phyloP scores from a whole-genome alignment of 768 basidiomycete genomes.

The Xanthoconium stramineum region DNA sequence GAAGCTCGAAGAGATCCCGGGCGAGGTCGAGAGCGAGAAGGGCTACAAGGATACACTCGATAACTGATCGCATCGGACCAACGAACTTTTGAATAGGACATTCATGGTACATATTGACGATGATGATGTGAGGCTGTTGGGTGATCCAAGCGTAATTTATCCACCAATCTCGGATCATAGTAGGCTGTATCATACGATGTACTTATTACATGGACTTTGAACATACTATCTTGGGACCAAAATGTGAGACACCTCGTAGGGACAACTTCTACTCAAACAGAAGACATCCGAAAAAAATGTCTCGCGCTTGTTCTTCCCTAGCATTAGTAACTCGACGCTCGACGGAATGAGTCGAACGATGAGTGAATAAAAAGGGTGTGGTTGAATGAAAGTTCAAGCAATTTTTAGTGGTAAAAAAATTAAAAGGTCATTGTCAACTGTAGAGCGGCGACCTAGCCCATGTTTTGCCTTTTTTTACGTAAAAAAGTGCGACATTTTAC shows the following conservation, averaged over 20 bases:
- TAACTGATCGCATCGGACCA: conserved; percentile 10
- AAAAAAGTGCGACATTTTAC: neutral
- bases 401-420: neutral
- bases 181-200: conserved; percentile 13
- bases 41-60: conserved; percentile 43
- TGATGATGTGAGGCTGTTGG: no score
- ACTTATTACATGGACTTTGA: neutral
- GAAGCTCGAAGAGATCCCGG: conserved; percentile 59
- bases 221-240: neutral
- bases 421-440: neutral
- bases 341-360: conserved; percentile 39
- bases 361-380: conserved; percentile 46
- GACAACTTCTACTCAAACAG: conserved; percentile 37
- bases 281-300: conserved; percentile 59
- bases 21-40: conserved; percentile 59
- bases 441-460: neutral
- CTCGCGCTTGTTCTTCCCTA: conserved; percentile 43
- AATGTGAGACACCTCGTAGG: conserved; percentile 66
- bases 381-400: neutral
- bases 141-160: no score
- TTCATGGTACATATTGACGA: neutral
- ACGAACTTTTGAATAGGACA: neutral
- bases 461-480: conserved; percentile 10
- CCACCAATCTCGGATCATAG: neutral
- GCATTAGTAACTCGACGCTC: conserved; percentile 51